Evolutionary conservation across 805 yeast genomes (phyloP), one percentile per base, ranked within the genome.

Genomic region (Saccharomyces mikatae): DNA sequence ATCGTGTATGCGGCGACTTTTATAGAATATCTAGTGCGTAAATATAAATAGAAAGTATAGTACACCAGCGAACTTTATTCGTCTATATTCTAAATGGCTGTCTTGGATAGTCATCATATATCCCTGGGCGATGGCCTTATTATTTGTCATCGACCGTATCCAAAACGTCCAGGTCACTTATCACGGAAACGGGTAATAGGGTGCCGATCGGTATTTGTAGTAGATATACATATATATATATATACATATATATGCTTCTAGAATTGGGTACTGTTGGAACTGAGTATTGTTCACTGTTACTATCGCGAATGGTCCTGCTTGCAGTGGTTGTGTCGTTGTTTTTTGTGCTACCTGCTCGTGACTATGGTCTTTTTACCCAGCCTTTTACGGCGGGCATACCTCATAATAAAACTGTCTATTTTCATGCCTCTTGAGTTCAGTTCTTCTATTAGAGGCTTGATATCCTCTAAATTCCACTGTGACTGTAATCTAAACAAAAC

Each of bases 391-490:
- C 78, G 74, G 0, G 89, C 88, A 64, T 71, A 82, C 64, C 85
- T 86, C 77, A 83, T 73, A 31, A 83, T 71, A 58, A 83, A 82
- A 50, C 72, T 77, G 30, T 84, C 89, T 17, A 77, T 69, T 66
- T 80, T 84, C 31, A 79, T 54, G 9, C 77, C 78, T 54, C 78
- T 79, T 2, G 70, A 69, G 63, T 84, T 82, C 31, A 86, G 66
- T 46, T 83, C 86, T 17, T 76, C 78, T 11, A 89, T 68, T 61
- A 80, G 84, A 8, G 94, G 91, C 47, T 69, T 73, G 2, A 87
- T 73, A 28, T 86, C 90, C 0, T 73, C 72, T n/a, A 84, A 54
- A 0, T 72, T 76, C 94, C 94, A 87, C 8, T 72, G 70, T 0
- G 76, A 60, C 64, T 86, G 87, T 47, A 78, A 57, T 28, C 72